Evolutionary conservation across 495 filamentous ascomycete species (phyloP).

Genomic region (Hypoxylon fragiforme): DNA sequence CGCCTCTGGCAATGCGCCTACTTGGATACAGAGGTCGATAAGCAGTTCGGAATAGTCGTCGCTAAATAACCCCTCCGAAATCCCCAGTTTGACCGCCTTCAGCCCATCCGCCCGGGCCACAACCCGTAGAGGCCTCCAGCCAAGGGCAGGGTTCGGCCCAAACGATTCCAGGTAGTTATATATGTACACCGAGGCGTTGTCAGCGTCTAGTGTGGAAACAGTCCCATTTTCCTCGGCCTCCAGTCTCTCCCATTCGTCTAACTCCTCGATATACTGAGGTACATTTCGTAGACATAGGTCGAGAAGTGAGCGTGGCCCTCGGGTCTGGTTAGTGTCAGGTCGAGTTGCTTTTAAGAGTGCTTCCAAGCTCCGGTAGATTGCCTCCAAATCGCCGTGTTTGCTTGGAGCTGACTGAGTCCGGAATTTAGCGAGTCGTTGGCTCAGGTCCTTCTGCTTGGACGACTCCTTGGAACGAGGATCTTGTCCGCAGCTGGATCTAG

Average conservation of each 20-base stretch:
- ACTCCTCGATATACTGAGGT: constrained; percentile 63
- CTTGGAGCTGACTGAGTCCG: constrained; percentile 12
- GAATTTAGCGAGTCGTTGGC: constrained; percentile 25
- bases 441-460: constrained; percentile 22
- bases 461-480: constrained; percentile 8
- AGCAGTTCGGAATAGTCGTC: constrained; percentile 43
- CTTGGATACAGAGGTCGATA: constrained; percentile 46
- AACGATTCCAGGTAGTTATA: constrained; percentile 69
- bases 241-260: constrained; percentile 56
- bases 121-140: constrained; percentile 67
- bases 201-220: constrained; percentile 42
- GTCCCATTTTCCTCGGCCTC: constrained; percentile 55
- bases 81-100: constrained; percentile 50
- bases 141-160: constrained; percentile 51
- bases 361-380: constrained; percentile 53
- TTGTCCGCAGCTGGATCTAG: background rate
- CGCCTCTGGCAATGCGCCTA: constrained; percentile 45
- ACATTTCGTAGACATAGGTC: constrained; percentile 66
- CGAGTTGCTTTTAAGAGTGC: constrained; percentile 52
- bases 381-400: constrained; percentile 36
- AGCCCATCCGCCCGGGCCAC: constrained; percentile 72
- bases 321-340: constrained; percentile 26
- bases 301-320: constrained; percentile 61
- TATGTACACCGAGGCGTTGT: constrained; percentile 51
- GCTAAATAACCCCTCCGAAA: constrained; percentile 37